A percentile compares a stretch with the other conserved stretches of the same genome.
These are phyloP conservation scores for Cronartium quercuum DNA, from an alignment of 1,284 basidiomycete genomes.

Conservation along the genomic window DNA sequence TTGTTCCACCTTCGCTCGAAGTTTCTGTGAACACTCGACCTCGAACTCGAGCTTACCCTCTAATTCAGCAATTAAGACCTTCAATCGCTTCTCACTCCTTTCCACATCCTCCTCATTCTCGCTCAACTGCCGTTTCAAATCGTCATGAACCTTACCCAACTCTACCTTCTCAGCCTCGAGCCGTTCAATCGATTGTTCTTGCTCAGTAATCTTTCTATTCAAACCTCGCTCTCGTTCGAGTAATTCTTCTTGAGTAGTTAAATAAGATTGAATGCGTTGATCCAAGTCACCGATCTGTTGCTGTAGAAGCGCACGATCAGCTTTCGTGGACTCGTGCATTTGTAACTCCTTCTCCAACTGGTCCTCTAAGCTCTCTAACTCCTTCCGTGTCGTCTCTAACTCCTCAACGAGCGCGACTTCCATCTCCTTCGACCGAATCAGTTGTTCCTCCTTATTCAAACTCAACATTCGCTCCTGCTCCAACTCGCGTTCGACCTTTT, in stretches of 20 bases:
- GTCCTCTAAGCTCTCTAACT: conserved; percentile 75
- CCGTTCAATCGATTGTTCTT: conserved; percentile 39
- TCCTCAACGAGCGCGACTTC: conserved; percentile 82
- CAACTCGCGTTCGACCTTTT: conserved; percentile 71
- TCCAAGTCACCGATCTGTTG: conserved; percentile 41
- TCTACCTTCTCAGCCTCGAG: conserved; percentile 41
- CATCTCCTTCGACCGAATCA: conserved; percentile 75
- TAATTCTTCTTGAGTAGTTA: conserved; percentile 39
- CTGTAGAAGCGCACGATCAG: conserved; percentile 46
- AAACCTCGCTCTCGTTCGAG: conserved; percentile 36
- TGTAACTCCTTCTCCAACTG: conserved; percentile 72
- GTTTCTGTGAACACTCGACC: conserved; percentile 53
- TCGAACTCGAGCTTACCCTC: conserved; percentile 67
- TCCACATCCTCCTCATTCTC: conserved; percentile 74
- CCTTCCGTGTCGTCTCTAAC: conserved; percentile 54
- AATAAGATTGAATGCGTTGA: conserved; percentile 41
- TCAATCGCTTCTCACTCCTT: conserved; percentile 70
- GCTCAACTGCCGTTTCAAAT: conserved; percentile 63
- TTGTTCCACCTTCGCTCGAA: conserved; percentile 29
- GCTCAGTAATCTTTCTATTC: conserved; percentile 39
- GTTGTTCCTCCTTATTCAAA: conserved; percentile 75
- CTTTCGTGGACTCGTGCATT: conserved; percentile 52
- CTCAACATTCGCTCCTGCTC: conserved; percentile 72
- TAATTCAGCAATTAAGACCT: conserved; percentile 62
- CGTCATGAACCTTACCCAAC: conserved; percentile 56